Conservation (phyloP, 345 rosid species). For the Hypericum androsaemum region DNA sequence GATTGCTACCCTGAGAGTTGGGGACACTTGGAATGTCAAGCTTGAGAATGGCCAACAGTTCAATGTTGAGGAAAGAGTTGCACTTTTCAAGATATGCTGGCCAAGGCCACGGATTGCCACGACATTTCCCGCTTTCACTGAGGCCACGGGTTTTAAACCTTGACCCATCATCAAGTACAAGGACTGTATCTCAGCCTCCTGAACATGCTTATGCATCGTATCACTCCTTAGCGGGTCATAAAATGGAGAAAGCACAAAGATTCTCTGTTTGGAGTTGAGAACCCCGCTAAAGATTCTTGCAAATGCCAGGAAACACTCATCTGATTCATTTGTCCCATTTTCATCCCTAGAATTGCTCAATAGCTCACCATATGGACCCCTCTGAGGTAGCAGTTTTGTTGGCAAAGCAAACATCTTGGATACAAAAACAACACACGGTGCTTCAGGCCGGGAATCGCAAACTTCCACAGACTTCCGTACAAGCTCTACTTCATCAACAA, state of each 20-base stretch:
- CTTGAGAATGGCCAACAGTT: slow-evolving; percentile 94
- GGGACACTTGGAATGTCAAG: slow-evolving; percentile 88
- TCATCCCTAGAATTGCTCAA: slow-evolving; percentile 41
- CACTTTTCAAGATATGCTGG: slow-evolving; percentile 80
- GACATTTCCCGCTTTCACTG: slow-evolving; percentile 75
- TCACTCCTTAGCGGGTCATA: slow-evolving; percentile 73
- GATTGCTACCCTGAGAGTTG: slow-evolving; percentile 82
- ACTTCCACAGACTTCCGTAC: slow-evolving; percentile 67
- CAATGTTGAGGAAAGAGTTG: slow-evolving; percentile 79
- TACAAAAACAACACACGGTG: slow-evolving; percentile 80
- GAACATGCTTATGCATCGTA: slow-evolving; percentile 65
- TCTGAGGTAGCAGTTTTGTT: slow-evolving; percentile 62
- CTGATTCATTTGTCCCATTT: slow-evolving; percentile 43
- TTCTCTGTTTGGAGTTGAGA: slow-evolving; percentile 46
- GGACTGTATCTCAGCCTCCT: slow-evolving; percentile 77
- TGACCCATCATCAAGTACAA: slow-evolving; percentile 97
- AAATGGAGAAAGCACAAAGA: slow-evolving; percentile 71
- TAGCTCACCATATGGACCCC: slow-evolving; percentile 59
- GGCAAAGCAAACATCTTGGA: slow-evolving; percentile 94
- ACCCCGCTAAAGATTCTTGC: slow-evolving; percentile 91
- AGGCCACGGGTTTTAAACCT: slow-evolving; percentile 63
- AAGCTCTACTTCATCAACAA: slow-evolving; percentile 53
- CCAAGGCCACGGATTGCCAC: slow-evolving; percentile 94
- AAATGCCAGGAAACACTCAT: slow-evolving; percentile 94
- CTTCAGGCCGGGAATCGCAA: slow-evolving; percentile 54